Evolutionary conservation across 2,329 filamentous ascomycete genomes (phyloP).

Genomic region (Coleophoma eucalyptorum): DNA sequence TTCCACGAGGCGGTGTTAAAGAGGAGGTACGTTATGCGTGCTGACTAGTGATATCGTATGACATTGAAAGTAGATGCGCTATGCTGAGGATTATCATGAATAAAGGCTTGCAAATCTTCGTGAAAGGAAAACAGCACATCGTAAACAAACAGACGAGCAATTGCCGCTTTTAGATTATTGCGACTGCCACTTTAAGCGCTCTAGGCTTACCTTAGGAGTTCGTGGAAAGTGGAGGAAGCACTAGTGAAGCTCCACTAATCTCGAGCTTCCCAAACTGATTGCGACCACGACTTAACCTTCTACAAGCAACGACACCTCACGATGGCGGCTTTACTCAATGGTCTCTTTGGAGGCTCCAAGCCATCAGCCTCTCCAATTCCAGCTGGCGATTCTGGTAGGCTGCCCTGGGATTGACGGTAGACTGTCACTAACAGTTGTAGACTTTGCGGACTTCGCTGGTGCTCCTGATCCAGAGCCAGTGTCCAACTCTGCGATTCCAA

Average conservation of each 20-base stretch:
- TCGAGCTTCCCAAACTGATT: too few relatives aligned
- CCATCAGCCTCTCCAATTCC: constrained; percentile 46
- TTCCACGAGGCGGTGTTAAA: too few relatives aligned
- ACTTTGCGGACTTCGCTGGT: constrained; percentile 91
- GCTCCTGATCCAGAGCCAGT: constrained; percentile 63
- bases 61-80: too few relatives aligned
- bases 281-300: neutral
- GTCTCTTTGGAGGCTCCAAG: constrained; percentile 66
- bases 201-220: neutral
- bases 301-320: constrained; percentile 3
- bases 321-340: constrained; percentile 38
- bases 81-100: too few relatives aligned
- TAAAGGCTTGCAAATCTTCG: too few relatives aligned
- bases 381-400: constrained; percentile 61
- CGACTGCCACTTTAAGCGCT: neutral
- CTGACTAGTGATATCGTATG: too few relatives aligned
- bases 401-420: constrained; percentile 5
- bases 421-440: constrained; percentile 39
- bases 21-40: too few relatives aligned
- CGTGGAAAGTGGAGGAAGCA: neutral
- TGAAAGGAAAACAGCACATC: too few relatives aligned
- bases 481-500: constrained; percentile 38
- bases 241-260: neutral
- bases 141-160: too few relatives aligned
- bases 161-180: neutral